Evolutionary conservation across 2,329 filamentous ascomycete species (phyloP).

Genomic region (Ustulina deusta): DNA sequence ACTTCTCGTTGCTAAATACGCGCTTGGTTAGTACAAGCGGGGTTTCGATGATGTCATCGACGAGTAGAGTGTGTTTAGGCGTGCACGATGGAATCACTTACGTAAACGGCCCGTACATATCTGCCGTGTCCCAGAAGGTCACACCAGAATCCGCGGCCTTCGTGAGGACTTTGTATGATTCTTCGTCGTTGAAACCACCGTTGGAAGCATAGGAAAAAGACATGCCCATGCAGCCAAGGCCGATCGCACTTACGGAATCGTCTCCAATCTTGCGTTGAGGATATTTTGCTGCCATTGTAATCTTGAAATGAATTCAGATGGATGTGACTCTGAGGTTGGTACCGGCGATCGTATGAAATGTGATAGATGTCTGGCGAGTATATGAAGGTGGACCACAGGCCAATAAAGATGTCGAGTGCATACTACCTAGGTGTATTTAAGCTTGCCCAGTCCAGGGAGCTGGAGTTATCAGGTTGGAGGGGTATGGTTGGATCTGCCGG

Average conservation of each 20-base stretch:
- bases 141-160: constrained; percentile 45
- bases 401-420: too few species aligned
- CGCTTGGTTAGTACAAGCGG: neutral
- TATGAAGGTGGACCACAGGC: neutral
- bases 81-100: constrained; percentile 28
- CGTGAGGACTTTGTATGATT: constrained; percentile 46
- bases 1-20: constrained; percentile 53
- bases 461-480: neutral
- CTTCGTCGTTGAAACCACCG: constrained; percentile 47
- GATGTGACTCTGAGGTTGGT: neutral
- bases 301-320: neutral
- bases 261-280: constrained; percentile 57
- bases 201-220: constrained; percentile 51
- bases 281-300: constrained; percentile 47
- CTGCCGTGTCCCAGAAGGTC: constrained; percentile 50
- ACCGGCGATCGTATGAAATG: neutral
- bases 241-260: constrained; percentile 57
- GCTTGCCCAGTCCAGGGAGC: neutral
- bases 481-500: neutral
- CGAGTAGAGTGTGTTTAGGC: neutral
- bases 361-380: neutral
- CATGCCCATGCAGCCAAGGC: constrained; percentile 62
- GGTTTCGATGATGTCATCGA: neutral
- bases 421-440: constrained; percentile 1
- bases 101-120: constrained; percentile 54